Conservation (phyloP, 345 rosid genomes). For the Jatropha curcas region DNA sequence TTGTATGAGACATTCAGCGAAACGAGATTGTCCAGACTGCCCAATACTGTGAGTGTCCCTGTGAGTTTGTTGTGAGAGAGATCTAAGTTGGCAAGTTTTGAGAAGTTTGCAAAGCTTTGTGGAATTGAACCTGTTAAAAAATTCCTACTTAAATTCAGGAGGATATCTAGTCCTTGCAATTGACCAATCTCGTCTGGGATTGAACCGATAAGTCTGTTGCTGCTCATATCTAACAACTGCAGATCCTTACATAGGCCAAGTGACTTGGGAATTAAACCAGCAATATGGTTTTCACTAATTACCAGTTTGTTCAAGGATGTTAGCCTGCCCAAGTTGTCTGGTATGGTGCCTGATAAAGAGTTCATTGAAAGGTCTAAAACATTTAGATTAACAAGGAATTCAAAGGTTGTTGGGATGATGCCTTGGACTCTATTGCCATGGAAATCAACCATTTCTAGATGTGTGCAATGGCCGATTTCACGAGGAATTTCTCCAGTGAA, state of each 20-base stretch:
- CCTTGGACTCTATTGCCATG: constrained; percentile 50
- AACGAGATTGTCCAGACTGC: constrained; percentile 60
- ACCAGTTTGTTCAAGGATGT: constrained; percentile 56
- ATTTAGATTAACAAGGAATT: constrained; percentile 45
- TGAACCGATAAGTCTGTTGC: constrained; percentile 48
- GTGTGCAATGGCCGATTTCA: constrained; percentile 54
- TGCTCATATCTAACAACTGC: constrained; percentile 62
- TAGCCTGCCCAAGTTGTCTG: constrained; percentile 53
- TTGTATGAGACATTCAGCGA: constrained; percentile 61
- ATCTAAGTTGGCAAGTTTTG: constrained; percentile 65
- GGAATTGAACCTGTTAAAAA: constrained; percentile 59
- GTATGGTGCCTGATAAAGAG: constrained; percentile 45
- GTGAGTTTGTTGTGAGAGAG: constrained; percentile 56
- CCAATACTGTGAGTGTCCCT: constrained; percentile 43
- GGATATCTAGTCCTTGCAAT: constrained; percentile 60
- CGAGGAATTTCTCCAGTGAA: constrained; percentile 55
- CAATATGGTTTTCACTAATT: constrained; percentile 48
- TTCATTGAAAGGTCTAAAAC: constrained; percentile 61
- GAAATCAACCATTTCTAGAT: constrained; percentile 62
- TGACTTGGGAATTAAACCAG: constrained; percentile 56
- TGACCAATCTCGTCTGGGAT: constrained; percentile 57
- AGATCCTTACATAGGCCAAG: constrained; percentile 57
- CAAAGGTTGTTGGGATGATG: constrained; percentile 50
- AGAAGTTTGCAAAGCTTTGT: constrained; percentile 48
- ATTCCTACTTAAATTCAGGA: constrained; percentile 66